Percentiles rank a stretch among this genome's conserved stretches.
These are phyloP conservation scores for Priceomyces carsonii DNA, from an alignment of 805 yeast species.

Conservation along the genomic window DNA sequence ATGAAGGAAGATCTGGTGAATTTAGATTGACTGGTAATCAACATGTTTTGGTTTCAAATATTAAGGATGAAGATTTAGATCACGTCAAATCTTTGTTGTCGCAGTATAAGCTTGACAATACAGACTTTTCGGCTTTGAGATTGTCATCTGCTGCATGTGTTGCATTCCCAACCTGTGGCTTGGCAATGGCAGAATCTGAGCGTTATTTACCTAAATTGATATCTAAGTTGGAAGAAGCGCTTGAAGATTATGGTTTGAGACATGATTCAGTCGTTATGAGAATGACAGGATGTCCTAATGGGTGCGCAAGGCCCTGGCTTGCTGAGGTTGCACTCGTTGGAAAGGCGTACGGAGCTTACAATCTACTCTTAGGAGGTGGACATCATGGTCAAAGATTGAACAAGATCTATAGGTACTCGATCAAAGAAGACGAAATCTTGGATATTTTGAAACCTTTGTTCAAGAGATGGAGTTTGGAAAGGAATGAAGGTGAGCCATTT, in stretches of 20 bases:
- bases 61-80: slow-evolving; percentile 67
- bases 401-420: slow-evolving; percentile 83
- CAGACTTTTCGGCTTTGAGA: slow-evolving; percentile 79
- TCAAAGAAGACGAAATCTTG: slow-evolving; percentile 87
- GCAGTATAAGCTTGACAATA: slow-evolving; percentile 79
- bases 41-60: slow-evolving; percentile 76
- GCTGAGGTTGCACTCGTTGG: slow-evolving; percentile 96
- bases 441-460: slow-evolving; percentile 78
- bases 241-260: slow-evolving; percentile 90
- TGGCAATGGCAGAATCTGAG: slow-evolving; percentile 98
- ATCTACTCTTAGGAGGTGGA: slow-evolving; percentile 94
- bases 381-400: slow-evolving; percentile 90
- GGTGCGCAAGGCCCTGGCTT: slow-evolving; percentile 98
- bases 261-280: slow-evolving; percentile 95
- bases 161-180: slow-evolving; percentile 97
- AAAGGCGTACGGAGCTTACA: slow-evolving; percentile 91
- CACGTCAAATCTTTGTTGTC: slow-evolving; percentile 63
- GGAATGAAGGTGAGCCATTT: slow-evolving; percentile 89
- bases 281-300: slow-evolving; percentile 99
- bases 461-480: slow-evolving; percentile 91
- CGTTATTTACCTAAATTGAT: slow-evolving; percentile 84
- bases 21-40: slow-evolving; percentile 96
- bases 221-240: slow-evolving; percentile 76
- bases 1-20: slow-evolving; percentile 63
- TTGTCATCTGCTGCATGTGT: slow-evolving; percentile 95